These are phyloP conservation scores for Tetrapisispora iriomotensis DNA, from an alignment of 805 yeast species.

Conservation along the genomic window DNA sequence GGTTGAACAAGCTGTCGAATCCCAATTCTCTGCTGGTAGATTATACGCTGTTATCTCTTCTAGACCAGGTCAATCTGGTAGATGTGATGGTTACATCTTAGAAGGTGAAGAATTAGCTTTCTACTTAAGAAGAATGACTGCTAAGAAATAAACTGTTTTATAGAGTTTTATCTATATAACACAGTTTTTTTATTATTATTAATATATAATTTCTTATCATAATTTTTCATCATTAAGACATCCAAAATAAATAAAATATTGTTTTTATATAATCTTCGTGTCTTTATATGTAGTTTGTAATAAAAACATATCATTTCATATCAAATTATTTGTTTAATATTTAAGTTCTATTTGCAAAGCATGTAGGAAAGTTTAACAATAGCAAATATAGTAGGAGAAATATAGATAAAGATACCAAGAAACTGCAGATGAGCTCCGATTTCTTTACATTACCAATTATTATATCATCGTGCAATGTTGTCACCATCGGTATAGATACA, in stretches of 20 bases:
- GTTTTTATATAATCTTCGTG: slow-evolving; percentile 5
- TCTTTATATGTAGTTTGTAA: slow-evolving; percentile 4
- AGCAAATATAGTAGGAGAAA: too few relatives aligned
- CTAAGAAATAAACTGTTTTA: slow-evolving; percentile 71
- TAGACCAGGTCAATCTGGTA: slow-evolving; percentile 99
- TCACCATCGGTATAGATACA: slow-evolving; percentile 21
- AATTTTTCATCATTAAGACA: slow-evolving; percentile 4
- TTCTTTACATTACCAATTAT: background rate
- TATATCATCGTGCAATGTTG: slow-evolving; percentile 7
- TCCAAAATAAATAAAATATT: slow-evolving; percentile 3
- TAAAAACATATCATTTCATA: slow-evolving; percentile 3
- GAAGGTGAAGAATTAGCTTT: slow-evolving; percentile 99
- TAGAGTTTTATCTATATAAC: background rate
- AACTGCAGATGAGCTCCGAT: background rate
- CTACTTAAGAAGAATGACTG: slow-evolving; percentile 99
- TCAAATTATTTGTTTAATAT: background rate
- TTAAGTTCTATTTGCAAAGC: too few relatives aligned
- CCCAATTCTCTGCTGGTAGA: slow-evolving; percentile 98
- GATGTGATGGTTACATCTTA: slow-evolving; percentile 99
- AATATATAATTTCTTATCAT: slow-evolving; percentile 3
- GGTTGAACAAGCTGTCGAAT: slow-evolving; percentile 82
- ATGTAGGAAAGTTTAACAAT: background rate
- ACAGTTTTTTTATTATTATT: slow-evolving; percentile 2
- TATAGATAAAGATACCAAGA: background rate
- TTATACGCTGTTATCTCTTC: slow-evolving; percentile 97